Base-by-base conservation (phyloP, 2,329 filamentous ascomycete genomes). In the Plectosphaerella plurivora region DNA sequence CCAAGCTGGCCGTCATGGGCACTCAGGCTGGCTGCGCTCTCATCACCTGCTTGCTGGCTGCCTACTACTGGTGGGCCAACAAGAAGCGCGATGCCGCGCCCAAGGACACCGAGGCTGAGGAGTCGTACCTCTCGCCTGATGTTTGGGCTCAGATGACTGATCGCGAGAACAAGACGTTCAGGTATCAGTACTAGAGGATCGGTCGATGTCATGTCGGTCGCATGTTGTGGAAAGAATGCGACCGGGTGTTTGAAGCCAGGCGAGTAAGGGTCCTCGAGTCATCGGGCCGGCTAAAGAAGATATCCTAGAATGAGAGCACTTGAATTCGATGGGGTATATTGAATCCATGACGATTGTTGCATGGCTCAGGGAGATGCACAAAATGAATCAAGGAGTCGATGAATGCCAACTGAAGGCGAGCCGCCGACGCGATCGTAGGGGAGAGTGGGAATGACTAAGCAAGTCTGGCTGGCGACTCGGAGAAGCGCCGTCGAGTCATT, bases 151-250 rank as follows among this genome's bases (percentile, higher is more conserved):
- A 74, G 22, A 63, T 79, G 68, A 84, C 81, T 7, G 82, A 84
- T 54, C 73, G 65, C 60, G 75, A 84, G 66, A 84, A 85, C 59
- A 74, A 72, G 59, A 73, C 70, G 18, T 84, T 84, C 62, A 72
- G 78, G 47, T 84, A 84, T 59, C 68, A 68, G 1, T 74, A 74
- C 45, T 75, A 65, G 53, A n/a, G 41, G n/a, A 12, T 5, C 12
- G 15, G 37, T 16, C 15, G 37, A 15, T 39, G 22, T 22, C 22
- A 22, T 3, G 22, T 22, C 22, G 14, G 37, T 16, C 37, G 37
- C 5, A 47, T n/a, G 6, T 12, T 41, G 35, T 22, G 22, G 22
- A 10, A 39, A 20, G n/a, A 46, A 35, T 22, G 25, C 28, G 47
- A 41, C 7, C 11, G 22, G 3, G 22, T 22, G 5, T 22, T 22